Percentiles rank a stretch among this genome's conserved stretches.
Evolutionary conservation across 164 flowering plant genomes (phyloP).

Genomic region (Macadamia tetraphylla): DNA sequence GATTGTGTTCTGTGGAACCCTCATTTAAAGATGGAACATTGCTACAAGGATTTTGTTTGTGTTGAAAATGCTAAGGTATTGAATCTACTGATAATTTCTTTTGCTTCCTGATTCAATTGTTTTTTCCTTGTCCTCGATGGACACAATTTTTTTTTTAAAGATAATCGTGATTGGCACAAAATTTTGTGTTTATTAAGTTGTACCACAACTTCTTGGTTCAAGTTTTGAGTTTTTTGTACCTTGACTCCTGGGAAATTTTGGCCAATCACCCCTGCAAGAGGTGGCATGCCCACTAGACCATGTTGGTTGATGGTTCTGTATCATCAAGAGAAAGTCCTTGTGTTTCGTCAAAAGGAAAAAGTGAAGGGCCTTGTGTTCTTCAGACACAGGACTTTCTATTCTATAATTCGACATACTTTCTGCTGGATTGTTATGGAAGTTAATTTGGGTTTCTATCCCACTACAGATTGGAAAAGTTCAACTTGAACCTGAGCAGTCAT

Average conservation of each 20-base stretch:
- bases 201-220: not conserved
- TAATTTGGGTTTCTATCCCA: too few species aligned
- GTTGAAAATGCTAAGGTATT: constrained; percentile 94
- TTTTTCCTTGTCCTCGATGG: not conserved
- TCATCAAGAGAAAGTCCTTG: too few species aligned
- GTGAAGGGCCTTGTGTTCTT: not conserved
- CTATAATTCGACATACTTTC: too few species aligned
- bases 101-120: not conserved
- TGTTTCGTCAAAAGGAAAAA: too few species aligned
- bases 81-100: not conserved
- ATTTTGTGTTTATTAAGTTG: too few species aligned
- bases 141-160: too few species aligned
- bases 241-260: not conserved
- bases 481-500: constrained; percentile 54
- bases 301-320: not conserved
- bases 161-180: too few species aligned
- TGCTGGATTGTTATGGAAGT: too few species aligned
- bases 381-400: not conserved
- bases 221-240: not conserved
- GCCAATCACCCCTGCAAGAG: not conserved
- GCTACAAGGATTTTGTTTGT: constrained; percentile 87
- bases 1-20: constrained; percentile 97
- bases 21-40: constrained; percentile 75
- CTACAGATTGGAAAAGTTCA: constrained; percentile 49
- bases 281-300: not conserved